These are phyloP conservation scores for Claviceps sp. DNA, from an alignment of 2,329 filamentous ascomycete species.

Conservation along the genomic window DNA sequence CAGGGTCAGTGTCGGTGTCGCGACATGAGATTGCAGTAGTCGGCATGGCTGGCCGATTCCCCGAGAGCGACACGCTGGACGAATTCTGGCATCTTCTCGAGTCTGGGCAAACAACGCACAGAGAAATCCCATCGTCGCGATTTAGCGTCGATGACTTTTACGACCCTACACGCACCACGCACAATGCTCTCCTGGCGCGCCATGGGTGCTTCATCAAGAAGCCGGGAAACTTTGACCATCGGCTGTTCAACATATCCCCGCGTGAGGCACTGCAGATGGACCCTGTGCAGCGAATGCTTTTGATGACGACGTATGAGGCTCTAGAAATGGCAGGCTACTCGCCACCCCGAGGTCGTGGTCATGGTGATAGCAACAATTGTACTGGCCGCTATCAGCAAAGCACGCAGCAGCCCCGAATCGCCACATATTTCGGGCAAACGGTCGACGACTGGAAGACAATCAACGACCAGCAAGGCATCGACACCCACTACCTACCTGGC, in stretches of 20 bases:
- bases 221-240: constrained; percentile 60
- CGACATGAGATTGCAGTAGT: neutral
- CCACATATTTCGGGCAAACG: constrained; percentile 62
- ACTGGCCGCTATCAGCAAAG: neutral
- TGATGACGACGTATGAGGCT: constrained; percentile 67
- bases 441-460: constrained; percentile 69
- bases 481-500: constrained; percentile 21
- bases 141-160: neutral
- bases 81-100: neutral
- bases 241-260: constrained; percentile 76
- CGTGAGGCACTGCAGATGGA: constrained; percentile 64
- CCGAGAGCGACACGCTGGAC: neutral
- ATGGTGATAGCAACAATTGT: neutral
- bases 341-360: neutral
- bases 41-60: neutral
- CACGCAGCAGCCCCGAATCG: constrained; percentile 32
- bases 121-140: neutral
- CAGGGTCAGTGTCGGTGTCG: neutral
- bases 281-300: constrained; percentile 59
- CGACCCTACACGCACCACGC: neutral
- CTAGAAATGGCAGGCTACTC: constrained; percentile 47
- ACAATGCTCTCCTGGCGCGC: neutral
- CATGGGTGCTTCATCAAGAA: constrained; percentile 56
- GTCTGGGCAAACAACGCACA: neutral
- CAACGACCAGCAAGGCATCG: constrained; percentile 58